Evolutionary conservation across 2,329 filamentous ascomycete species (phyloP), one percentile per base, ranked within the genome.

Genomic region (Metarhizium anisopliae): DNA sequence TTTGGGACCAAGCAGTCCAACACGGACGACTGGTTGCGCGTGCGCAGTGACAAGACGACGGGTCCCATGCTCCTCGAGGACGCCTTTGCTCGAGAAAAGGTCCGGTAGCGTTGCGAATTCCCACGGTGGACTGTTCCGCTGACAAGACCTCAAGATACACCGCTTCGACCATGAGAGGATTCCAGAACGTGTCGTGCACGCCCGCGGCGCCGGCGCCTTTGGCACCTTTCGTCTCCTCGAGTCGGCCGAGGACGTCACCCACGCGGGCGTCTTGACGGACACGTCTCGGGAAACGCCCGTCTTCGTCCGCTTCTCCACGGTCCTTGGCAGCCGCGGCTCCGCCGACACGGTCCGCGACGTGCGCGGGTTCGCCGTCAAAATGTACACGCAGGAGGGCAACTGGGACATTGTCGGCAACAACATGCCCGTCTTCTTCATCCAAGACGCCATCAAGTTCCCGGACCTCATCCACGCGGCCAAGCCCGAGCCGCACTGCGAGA

Each of bases 311-410:
- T 92, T 94, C 68, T 93, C 88, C 0, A 93, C 89, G 0, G 89
- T 90, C 0, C 77, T 89, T 2, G 87, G 87, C 6, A 89, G 83
- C 65, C 79, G 84, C 38, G 89, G 89, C 13, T 89, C 85, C 53
- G 86, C 88, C 6, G 89, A 94, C 66, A 92, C 87, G 0, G 89
- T 91, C 1, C 82, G 89, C n/a, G 89, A 94, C 74, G 86, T 91
- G 2, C 82, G 88, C 42, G 89, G 89, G 1, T 94, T 93, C 60
- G 87, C 89, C 0, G 71, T 89, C 59, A 70, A 72, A 47, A 67
- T 71, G 64, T 91, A 91, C 66, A 91, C 88, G 0, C 73, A 87
- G 87, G 56, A 58, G 47, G 56, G 56, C n/a, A 58, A 58, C 47
- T 56, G 56, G 56, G 56, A 58, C 47, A 55, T 58, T 30, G 56